Evolutionary conservation across 2,329 filamentous ascomycete species (phyloP).

Genomic region (Talaromyces sp.): DNA sequence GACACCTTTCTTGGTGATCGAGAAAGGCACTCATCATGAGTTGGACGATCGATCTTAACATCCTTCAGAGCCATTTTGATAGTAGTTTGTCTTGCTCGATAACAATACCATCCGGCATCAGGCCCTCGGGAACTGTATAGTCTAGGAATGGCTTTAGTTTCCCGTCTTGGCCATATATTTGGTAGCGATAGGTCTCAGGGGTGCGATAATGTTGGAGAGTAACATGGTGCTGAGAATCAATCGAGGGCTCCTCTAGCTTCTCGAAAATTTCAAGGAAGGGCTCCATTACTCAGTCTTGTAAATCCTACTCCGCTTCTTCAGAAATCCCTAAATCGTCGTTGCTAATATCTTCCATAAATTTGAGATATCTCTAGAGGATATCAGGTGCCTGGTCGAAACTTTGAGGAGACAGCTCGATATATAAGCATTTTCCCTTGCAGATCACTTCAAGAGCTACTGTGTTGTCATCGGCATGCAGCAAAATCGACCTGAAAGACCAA

Average conservation of each 20-base stretch:
- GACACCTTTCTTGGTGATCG: constrained; percentile 1
- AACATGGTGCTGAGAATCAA: not conserved
- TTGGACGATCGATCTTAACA: not conserved
- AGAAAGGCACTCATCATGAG: not conserved
- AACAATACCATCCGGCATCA: not conserved
- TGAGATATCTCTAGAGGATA: not conserved
- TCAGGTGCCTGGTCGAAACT: not conserved
- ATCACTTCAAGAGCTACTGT: not conserved
- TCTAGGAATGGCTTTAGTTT: not conserved
- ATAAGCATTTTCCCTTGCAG: constrained; percentile 1
- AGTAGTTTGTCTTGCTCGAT: not conserved
- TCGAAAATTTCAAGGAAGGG: constrained; percentile 3
- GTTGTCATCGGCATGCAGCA: not conserved
- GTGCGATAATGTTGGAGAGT: not conserved
- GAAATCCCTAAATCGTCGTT: not conserved
- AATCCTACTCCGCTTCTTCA: not conserved
- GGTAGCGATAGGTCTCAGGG: constrained; percentile 1
- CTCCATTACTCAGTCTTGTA: constrained; percentile 1
- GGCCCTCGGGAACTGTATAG: not conserved
- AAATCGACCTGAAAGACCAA: not conserved
- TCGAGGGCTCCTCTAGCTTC: not conserved
- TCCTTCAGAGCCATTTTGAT: not conserved
- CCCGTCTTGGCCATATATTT: not conserved
- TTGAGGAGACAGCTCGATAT: not conserved
- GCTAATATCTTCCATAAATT: not conserved